Base-by-base conservation (phyloP, 2,329 filamentous ascomycete species). In the Fusarium oligoseptatum region DNA sequence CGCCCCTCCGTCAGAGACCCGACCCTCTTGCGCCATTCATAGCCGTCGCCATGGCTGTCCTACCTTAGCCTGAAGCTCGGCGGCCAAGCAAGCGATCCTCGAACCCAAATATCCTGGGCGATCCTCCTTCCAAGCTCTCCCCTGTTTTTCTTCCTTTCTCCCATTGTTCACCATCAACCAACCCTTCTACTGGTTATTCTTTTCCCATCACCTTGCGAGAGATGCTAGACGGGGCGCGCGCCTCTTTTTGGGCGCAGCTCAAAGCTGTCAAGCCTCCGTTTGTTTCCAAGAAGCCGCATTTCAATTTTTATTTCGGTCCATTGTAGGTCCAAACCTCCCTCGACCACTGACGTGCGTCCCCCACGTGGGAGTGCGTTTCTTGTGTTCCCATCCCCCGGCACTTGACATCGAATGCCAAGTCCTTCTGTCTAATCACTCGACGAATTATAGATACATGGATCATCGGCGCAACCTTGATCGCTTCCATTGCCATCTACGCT, bases 291-390 rank as follows among this genome's bases (percentile, higher is more conserved):
- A 87, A 89, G 77, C 92, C 91, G 17, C 90, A 92, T 76, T 92
- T 95, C 83, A 95, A 94, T 84, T 97, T 97, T 96, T 81, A 95
- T 97, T 70, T 92, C 92, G 1, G 87, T 91, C 17, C 94, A 97
- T 80, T 97, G 93, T 94, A 84, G 83, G 90, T 86, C 27, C 17
- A n/a, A 64, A 64, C 34, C 43, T 58, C 55, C 17, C 50, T 58
- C 27, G 45, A 58, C 50, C 60, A 36, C 65, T 48, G 56, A 34
- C 45, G 17, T 61, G 48, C 66, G 50, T 64, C 72, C 70, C 66
- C 74, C 76, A 78, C 73, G 69, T 73, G 66, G 68, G 52, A 58
- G 56, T 73, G 61, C 63, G 65, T 64, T 67, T 56, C 37, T 75
- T 52, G 68, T 50, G 60, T 68, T 68, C 50, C 64, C 56, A 68